phyloP scores from a whole-genome alignment of 148 eudicot genomes.

The Chenopodium suecicum region DNA sequence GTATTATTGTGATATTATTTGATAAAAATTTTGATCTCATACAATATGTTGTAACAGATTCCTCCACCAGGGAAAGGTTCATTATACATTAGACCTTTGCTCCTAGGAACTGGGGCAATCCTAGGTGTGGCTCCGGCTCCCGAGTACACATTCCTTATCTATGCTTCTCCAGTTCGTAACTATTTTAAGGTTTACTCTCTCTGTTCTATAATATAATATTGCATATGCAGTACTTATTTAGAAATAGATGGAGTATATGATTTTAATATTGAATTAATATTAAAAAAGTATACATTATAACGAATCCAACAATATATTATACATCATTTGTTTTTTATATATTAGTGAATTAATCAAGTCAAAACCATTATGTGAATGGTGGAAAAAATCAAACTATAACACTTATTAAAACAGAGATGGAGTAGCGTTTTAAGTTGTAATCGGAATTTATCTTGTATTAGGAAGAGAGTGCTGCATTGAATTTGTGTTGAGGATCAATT shows the following conservation, averaged over 20 bases:
- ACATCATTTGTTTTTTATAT: too few species aligned
- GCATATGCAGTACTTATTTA: too few species aligned
- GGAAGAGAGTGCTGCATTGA: constrained; percentile 70
- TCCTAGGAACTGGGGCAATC: constrained; percentile 72
- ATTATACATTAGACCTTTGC: constrained; percentile 76
- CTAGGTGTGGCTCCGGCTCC: constrained; percentile 75
- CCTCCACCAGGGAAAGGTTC: constrained; percentile 90
- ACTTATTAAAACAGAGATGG: too few species aligned
- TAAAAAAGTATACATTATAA: too few species aligned
- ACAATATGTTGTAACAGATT: constrained; percentile 43
- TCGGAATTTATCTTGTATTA: constrained; percentile 14
- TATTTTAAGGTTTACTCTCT: constrained; percentile 58
- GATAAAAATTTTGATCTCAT: background rate
- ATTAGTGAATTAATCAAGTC: too few species aligned
- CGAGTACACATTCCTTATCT: constrained; percentile 77
- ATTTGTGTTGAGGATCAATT: constrained; percentile 68
- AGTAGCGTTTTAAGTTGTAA: background rate
- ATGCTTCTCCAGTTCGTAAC: constrained; percentile 76
- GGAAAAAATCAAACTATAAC: too few species aligned
- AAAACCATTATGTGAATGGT: too few species aligned
- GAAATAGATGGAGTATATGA: background rate
- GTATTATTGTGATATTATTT: background rate
- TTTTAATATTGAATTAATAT: too few species aligned
- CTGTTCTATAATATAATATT: too few species aligned
- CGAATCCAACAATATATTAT: too few species aligned